Conservation (phyloP, 441 rosid genomes). For the Pelargonium fulgidum region DNA sequence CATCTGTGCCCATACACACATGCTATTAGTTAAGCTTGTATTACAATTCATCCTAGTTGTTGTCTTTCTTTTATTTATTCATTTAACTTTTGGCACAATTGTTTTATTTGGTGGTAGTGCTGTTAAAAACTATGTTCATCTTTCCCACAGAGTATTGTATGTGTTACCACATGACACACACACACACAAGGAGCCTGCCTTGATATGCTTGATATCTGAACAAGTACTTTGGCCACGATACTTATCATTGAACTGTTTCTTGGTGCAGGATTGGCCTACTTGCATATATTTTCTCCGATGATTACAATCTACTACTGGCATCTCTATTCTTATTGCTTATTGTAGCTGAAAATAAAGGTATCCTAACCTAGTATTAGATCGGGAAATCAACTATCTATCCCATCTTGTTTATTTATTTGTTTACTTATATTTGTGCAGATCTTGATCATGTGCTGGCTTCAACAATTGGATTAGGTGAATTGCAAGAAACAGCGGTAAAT, state of each 20-base stretch:
- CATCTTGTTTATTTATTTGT: conserved; percentile 2
- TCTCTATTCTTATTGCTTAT: conserved; percentile 46
- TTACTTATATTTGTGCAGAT: conserved; percentile 27
- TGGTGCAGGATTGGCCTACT: conserved; percentile 47
- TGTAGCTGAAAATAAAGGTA: conserved; percentile 54
- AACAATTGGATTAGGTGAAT: conserved; percentile 24
- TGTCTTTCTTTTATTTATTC: background rate
- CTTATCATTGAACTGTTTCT: conserved; percentile 15
- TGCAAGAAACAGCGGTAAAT: conserved; percentile 36
- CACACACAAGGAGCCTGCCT: background rate
- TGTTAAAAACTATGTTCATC: background rate
- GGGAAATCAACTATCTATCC: conserved; percentile 1
- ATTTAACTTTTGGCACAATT: background rate
- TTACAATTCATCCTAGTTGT: background rate
- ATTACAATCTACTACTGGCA: conserved; percentile 37
- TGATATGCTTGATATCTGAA: background rate
- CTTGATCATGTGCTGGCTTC: conserved; percentile 30
- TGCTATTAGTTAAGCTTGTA: too few species aligned
- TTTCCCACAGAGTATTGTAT: background rate
- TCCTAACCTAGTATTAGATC: background rate
- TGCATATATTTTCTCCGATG: conserved; percentile 37
- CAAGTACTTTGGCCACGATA: background rate
- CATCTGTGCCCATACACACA: too few species aligned
- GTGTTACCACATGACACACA: background rate
- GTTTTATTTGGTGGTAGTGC: background rate